phyloP scores from a whole-genome alignment of 805 yeast species.

The Metschnikowia aberdeeniae region DNA sequence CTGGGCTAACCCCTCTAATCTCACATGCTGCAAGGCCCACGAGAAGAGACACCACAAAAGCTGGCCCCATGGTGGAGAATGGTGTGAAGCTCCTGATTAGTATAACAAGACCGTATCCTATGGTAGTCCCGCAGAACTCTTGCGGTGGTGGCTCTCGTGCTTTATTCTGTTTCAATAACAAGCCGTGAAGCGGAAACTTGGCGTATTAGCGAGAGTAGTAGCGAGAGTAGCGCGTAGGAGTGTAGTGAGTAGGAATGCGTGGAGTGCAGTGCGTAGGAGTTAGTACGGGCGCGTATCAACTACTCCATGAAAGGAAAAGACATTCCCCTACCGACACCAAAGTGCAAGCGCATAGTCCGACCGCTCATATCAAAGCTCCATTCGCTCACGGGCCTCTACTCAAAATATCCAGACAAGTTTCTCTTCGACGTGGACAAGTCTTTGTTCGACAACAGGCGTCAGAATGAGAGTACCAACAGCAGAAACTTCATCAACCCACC shows the following conservation, averaged over 20 bases:
- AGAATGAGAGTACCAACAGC: too few relatives aligned
- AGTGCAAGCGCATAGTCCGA: conserved; percentile 33
- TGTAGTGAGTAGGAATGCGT: not conserved
- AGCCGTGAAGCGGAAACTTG: too few relatives aligned
- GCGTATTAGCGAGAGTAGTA: too few relatives aligned
- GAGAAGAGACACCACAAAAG: not conserved
- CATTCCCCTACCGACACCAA: conserved; percentile 16
- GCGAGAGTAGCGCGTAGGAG: too few relatives aligned
- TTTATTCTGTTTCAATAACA: too few relatives aligned
- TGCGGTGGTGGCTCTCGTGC: too few relatives aligned
- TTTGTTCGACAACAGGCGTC: too few relatives aligned
- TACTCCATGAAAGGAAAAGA: not conserved
- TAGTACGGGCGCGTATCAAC: not conserved
- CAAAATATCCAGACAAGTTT: conserved; percentile 24
- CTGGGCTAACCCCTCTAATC: conserved; percentile 36
- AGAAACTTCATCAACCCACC: conserved; percentile 6
- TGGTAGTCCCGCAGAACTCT: too few relatives aligned
- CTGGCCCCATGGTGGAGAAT: not conserved
- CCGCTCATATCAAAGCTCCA: conserved; percentile 37
- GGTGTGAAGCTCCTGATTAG: too few relatives aligned
- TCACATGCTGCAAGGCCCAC: conserved; percentile 1
- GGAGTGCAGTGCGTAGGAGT: too few relatives aligned
- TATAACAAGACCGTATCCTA: too few relatives aligned
- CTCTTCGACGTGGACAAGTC: conserved; percentile 8
- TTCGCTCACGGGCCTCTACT: conserved; percentile 25